phyloP scores from a whole-genome alignment of 352 stramenopile species.

The Phytophthora colocasiae region DNA sequence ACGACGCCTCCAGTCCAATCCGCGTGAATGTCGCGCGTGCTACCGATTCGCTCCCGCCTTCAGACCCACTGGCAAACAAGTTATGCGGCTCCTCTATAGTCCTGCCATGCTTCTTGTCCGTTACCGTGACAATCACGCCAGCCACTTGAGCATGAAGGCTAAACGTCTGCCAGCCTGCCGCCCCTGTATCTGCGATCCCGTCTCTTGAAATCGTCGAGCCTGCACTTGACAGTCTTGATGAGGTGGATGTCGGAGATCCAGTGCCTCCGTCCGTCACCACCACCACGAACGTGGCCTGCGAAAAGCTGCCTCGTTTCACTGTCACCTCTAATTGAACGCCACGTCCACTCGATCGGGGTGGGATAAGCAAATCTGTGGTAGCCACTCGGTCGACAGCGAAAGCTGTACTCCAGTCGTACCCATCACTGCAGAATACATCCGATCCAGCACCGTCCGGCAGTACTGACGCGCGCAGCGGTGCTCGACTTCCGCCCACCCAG shows the following conservation, averaged over 20 bases:
- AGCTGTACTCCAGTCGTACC: conserved; percentile 70
- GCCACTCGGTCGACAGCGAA: conserved; percentile 62
- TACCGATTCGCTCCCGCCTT: conserved; percentile 53
- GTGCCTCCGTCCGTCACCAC: conserved; percentile 55
- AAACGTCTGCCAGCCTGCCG: conserved; percentile 59
- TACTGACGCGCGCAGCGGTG: conserved; percentile 63
- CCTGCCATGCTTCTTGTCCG: conserved; percentile 54
- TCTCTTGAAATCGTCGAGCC: conserved; percentile 28
- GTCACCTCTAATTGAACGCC: conserved; percentile 53
- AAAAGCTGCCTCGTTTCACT: conserved; percentile 80
- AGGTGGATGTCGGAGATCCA: conserved; percentile 25
- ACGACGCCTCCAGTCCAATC: conserved; percentile 63
- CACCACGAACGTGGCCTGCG: conserved; percentile 75
- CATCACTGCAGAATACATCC: conserved; percentile 36
- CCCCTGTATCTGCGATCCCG: not conserved
- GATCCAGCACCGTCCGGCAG: conserved; percentile 42
- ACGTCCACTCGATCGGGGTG: conserved; percentile 40
- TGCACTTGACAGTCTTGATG: conserved; percentile 27
- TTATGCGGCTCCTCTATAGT: conserved; percentile 12
- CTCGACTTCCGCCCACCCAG: conserved; percentile 66
- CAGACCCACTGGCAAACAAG: conserved; percentile 34
- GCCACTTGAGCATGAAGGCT: conserved; percentile 76
- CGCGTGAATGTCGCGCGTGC: conserved; percentile 72
- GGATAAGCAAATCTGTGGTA: conserved; percentile 60
- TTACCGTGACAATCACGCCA: conserved; percentile 72